Evolutionary conservation across 2,329 filamentous ascomycete species (phyloP).

Genomic region (Arthrobotrys iridis): DNA sequence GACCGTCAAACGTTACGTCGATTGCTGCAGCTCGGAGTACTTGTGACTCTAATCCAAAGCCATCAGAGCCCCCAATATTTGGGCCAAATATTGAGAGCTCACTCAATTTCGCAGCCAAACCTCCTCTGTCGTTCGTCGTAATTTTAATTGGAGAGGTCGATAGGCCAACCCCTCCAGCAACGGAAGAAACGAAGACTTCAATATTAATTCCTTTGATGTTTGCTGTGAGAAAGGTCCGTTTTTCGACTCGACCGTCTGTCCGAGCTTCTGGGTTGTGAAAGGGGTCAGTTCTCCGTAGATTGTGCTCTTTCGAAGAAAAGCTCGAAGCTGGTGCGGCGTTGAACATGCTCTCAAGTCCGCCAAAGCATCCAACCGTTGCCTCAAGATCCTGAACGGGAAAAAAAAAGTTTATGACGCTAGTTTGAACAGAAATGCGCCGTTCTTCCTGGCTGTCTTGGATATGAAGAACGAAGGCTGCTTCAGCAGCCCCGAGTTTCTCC

Average conservation of each 20-base stretch:
- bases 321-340: constrained; percentile 66
- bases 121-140: constrained; percentile 74
- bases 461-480: constrained; percentile 14
- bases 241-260: constrained; percentile 66
- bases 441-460: constrained; percentile 66
- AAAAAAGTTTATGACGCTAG: constrained; percentile 78
- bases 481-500: background rate
- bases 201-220: constrained; percentile 80
- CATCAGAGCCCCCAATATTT: constrained; percentile 59
- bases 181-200: constrained; percentile 79
- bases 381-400: constrained; percentile 84
- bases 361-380: constrained; percentile 87
- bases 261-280: constrained; percentile 65
- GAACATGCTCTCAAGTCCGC: constrained; percentile 88
- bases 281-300: constrained; percentile 65
- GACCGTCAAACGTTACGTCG: constrained; percentile 75
- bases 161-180: constrained; percentile 77
- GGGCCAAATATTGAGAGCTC: constrained; percentile 80
- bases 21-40: constrained; percentile 73
- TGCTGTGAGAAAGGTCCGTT: constrained; percentile 67
- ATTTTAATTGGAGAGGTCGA: constrained; percentile 77
- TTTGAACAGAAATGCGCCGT: constrained; percentile 72
- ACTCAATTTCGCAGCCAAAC: constrained; percentile 77
- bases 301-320: constrained; percentile 59
- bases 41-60: constrained; percentile 70